These are phyloP conservation scores for Diaporthe vaccinii DNA, from an alignment of 2,329 filamentous ascomycete species.

Conservation along the genomic window DNA sequence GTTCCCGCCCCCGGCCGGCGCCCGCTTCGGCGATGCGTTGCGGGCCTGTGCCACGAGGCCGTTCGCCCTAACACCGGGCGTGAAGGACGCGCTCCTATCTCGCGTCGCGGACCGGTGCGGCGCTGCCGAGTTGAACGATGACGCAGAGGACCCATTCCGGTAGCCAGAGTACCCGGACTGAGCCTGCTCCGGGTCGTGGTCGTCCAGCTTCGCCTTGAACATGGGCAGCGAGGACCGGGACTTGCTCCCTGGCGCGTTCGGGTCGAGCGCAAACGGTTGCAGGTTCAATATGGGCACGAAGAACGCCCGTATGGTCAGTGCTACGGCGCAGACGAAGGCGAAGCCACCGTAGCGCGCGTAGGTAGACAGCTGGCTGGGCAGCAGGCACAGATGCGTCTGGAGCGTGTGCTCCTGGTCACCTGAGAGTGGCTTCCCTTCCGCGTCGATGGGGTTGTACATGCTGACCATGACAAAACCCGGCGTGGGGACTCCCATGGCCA, in stretches of 20 bases:
- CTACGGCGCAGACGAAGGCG: constrained; percentile 64
- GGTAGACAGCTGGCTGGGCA: constrained; percentile 88
- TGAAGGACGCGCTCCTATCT: constrained; percentile 45
- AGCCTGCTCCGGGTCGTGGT: constrained; percentile 53
- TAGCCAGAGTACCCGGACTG: constrained; percentile 44
- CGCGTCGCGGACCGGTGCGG: constrained; percentile 45
- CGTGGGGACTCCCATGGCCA: constrained; percentile 93
- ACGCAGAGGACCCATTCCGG: constrained; percentile 51
- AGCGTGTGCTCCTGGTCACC: constrained; percentile 70
- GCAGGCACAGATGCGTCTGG: constrained; percentile 89
- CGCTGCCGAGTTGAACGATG: constrained; percentile 49
- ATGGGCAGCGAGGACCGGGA: constrained; percentile 55
- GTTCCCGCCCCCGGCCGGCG: constrained; percentile 46
- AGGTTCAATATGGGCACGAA: constrained; percentile 69
- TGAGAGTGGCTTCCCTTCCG: constrained; percentile 62
- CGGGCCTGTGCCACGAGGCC: constrained; percentile 42
- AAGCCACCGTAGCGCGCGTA: constrained; percentile 84
- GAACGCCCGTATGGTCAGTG: constrained; percentile 67
- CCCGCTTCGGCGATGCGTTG: constrained; percentile 46
- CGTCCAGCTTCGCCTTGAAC: constrained; percentile 68
- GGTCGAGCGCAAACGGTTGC: constrained; percentile 66
- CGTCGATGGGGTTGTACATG: constrained; percentile 90
- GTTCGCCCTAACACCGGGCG: constrained; percentile 41
- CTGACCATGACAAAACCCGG: constrained; percentile 92
- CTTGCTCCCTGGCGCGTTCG: constrained; percentile 43